Evolutionary conservation across 2,329 filamentous ascomycete genomes (phyloP), one percentile per base, ranked within the genome.

Genomic region (Cladophialophora chaetospira): DNA sequence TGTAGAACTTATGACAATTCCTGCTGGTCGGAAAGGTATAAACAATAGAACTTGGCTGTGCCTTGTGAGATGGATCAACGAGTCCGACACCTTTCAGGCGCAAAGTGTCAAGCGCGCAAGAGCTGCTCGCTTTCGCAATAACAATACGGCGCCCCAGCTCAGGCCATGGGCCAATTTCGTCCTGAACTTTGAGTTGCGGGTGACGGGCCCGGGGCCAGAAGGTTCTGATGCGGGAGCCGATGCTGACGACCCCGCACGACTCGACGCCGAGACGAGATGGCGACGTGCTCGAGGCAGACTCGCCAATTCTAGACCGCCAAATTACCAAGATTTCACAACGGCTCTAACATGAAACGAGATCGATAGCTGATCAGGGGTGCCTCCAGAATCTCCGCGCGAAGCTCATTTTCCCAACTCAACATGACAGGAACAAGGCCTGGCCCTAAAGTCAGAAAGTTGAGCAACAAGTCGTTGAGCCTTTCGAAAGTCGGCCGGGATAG

Each of bases 311-410:
- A 25, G 35, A 15, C 35, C 35, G 25, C 15, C 21, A n/a, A 17
- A 29, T n/a, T 6, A 42, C n/a, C 19, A 29, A 51, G 36, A 43
- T 19, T n/a, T 51, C 48, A 52, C 10, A n/a, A 4, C 25, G 38
- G 11, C 21, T 49, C 56, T 46, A 60, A 53, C 58, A 63, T 60
- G 25, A 66, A 69, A n/a, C 64, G 55, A 62, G 68, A 67, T n/a
- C 63, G 58, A 56, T 73, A 73, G 52, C 66, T 71, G 25, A 70
- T 72, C 47, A 72, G 61, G 11, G 72, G 72, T 11, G 69, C 71
- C 19, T 48, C 19, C 43, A 74, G 61, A 44, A 75, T 71, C 56
- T 75, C 73, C 13, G 62, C 54, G 38, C 71, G 70, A 23, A 75
- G 55, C 21, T 67, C 64, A 35, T 60, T 45, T 55, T 73, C 70